Evolutionary conservation across 306 rosid species (phyloP).

Genomic region (Quercus glauca): DNA sequence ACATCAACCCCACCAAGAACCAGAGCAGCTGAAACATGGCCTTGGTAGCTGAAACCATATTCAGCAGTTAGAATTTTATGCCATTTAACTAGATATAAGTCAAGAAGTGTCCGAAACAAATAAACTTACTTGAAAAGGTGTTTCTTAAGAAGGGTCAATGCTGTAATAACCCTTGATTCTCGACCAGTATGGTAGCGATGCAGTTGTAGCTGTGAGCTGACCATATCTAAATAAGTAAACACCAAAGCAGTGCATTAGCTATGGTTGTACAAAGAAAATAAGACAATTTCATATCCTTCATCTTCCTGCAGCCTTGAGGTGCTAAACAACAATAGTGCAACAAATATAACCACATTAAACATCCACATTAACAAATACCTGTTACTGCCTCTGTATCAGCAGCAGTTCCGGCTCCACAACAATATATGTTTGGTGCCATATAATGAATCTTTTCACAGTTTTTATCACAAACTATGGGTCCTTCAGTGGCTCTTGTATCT

Average conservation of each 20-base stretch:
- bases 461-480: conserved; percentile 88
- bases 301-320: not conserved
- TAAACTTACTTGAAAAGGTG: conserved; percentile 48
- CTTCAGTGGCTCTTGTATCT: conserved; percentile 95
- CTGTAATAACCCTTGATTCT: conserved; percentile 57
- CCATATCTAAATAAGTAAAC: conserved; percentile 65
- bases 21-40: conserved; percentile 56
- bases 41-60: conserved; percentile 42
- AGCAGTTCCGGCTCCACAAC: conserved; percentile 99
- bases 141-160: conserved; percentile 53
- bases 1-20: conserved; percentile 67
- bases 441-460: conserved; percentile 96
- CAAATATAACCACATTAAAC: not conserved
- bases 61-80: conserved; percentile 1
- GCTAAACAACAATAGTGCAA: not conserved
- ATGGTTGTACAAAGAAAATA: not conserved
- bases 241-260: conserved; percentile 19
- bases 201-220: conserved; percentile 89
- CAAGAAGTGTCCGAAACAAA: not conserved
- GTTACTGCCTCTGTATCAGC: conserved; percentile 99
- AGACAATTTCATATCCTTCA: not conserved
- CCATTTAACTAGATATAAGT: not conserved
- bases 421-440: conserved; percentile 96
- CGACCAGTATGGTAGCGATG: conserved; percentile 95
- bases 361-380: conserved; percentile 41